A percentile compares a stretch with the other conserved stretches of the same genome.
Conservation (phyloP, 306 rosid species). For the Amphicarpaea edgeworthii region DNA sequence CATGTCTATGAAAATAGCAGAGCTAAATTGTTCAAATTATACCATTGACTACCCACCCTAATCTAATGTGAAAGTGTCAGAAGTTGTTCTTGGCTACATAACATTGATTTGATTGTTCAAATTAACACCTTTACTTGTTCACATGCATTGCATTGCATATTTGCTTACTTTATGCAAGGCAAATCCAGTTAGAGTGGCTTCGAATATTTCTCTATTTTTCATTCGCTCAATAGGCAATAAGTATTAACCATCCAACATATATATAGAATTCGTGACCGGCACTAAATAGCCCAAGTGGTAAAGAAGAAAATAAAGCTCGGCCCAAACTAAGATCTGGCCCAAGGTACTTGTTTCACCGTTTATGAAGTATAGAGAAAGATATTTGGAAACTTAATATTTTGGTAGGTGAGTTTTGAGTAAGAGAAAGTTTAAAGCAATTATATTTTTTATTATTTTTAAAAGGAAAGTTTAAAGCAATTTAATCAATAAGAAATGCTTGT, state of each 20-base stretch:
- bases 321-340: background rate
- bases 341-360: background rate
- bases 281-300: background rate
- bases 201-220: background rate
- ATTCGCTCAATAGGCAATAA: background rate
- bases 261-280: background rate
- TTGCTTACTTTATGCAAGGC: background rate
- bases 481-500: no score
- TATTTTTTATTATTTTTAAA: no score
- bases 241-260: background rate
- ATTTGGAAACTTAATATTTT: no score
- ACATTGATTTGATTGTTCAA: constrained; percentile 17
- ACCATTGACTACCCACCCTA: constrained; percentile 26
- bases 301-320: no score
- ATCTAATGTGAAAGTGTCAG: constrained; percentile 14
- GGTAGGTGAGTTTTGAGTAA: no score
- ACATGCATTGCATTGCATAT: background rate
- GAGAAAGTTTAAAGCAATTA: no score
- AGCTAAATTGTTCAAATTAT: background rate
- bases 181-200: background rate
- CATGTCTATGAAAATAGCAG: constrained; percentile 48
- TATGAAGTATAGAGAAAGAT: no score
- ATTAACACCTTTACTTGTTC: background rate
- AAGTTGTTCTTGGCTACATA: background rate
- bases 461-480: no score